phyloP scores from a whole-genome alignment of 2,329 filamentous ascomycete genomes.

The Botrytis hyacinthi region DNA sequence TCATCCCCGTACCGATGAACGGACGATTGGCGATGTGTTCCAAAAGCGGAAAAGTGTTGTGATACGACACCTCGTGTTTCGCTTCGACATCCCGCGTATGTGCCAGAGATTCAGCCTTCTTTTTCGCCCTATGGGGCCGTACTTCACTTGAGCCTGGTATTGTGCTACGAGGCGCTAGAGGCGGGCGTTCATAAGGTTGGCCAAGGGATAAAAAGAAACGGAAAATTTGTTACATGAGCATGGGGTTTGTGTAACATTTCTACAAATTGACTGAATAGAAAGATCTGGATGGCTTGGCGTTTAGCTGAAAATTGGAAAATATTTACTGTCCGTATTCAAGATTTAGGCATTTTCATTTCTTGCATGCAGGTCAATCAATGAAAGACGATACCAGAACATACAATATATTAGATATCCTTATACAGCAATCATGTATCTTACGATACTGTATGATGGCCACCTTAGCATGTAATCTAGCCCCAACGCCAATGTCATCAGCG shows the following conservation, averaged over 20 bases:
- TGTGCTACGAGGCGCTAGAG: neutral
- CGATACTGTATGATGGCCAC: neutral
- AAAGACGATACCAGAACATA: neutral
- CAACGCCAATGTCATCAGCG: slow-evolving; percentile 7
- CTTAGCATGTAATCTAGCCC: slow-evolving; percentile 11
- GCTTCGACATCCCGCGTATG: slow-evolving; percentile 10
- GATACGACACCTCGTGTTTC: slow-evolving; percentile 18
- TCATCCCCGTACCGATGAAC: neutral
- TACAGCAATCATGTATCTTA: slow-evolving; percentile 10
- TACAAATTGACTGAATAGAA: neutral
- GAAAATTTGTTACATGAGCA: slow-evolving; percentile 7
- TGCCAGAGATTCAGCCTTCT: slow-evolving; percentile 21
- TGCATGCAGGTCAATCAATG: neutral
- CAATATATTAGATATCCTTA: neutral
- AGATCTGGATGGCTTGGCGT: slow-evolving; percentile 14
- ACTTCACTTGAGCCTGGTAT: neutral
- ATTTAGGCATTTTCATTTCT: neutral
- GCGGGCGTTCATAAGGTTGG: slow-evolving; percentile 8
- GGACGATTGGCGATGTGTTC: slow-evolving; percentile 14
- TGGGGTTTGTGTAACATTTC: slow-evolving; percentile 8
- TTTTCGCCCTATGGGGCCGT: slow-evolving; percentile 17
- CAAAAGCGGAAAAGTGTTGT: slow-evolving; percentile 8
- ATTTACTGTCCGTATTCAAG: neutral
- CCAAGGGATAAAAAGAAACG: slow-evolving; percentile 9
- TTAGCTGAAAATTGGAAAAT: slow-evolving; percentile 8